A percentile compares a stretch with the other conserved stretches of the same genome.
Evolutionary conservation across 352 stramenopile species (phyloP).

Genomic region (Phytophthora palmivora): DNA sequence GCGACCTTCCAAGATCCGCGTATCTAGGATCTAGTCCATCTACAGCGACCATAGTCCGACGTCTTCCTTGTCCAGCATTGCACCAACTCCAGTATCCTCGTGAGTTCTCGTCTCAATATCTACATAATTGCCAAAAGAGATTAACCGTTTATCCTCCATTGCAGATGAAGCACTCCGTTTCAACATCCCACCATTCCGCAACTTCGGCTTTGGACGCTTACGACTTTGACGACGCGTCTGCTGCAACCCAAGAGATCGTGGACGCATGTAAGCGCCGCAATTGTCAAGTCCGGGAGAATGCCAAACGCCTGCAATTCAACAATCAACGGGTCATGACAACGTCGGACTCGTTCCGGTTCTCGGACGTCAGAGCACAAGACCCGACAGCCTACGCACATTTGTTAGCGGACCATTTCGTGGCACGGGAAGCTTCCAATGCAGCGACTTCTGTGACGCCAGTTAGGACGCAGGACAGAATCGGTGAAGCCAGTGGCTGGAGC

Average conservation of each 20-base stretch:
- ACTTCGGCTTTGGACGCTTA: slow-evolving; percentile 8
- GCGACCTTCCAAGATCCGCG: slow-evolving; percentile 29
- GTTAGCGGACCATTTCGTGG: slow-evolving; percentile 39
- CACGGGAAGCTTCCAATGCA: slow-evolving; percentile 13
- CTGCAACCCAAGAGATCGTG: slow-evolving; percentile 6
- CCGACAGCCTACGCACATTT: slow-evolving; percentile 32
- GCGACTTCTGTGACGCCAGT: background rate
- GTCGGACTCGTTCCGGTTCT: slow-evolving; percentile 13
- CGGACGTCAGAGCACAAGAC: slow-evolving; percentile 28
- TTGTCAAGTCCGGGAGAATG: slow-evolving; percentile 4
- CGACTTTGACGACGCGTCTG: slow-evolving; percentile 24
- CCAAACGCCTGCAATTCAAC: slow-evolving; percentile 17
- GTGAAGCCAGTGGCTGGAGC: slow-evolving; percentile 24
- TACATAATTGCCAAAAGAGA: slow-evolving; percentile 1
- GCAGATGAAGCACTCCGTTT: slow-evolving; percentile 16
- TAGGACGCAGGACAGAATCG: slow-evolving; percentile 14
- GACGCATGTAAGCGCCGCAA: slow-evolving; percentile 20
- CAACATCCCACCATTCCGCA: slow-evolving; percentile 4
- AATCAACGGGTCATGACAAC: slow-evolving; percentile 1
- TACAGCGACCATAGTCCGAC: background rate
- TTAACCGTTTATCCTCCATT: background rate
- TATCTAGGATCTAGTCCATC: slow-evolving; percentile 22
- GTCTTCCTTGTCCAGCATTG: slow-evolving; percentile 17
- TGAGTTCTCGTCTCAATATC: background rate
- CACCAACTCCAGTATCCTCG: slow-evolving; percentile 1